Base-by-base conservation (phyloP, 495 filamentous ascomycete species). In the Darksidea phi region DNA sequence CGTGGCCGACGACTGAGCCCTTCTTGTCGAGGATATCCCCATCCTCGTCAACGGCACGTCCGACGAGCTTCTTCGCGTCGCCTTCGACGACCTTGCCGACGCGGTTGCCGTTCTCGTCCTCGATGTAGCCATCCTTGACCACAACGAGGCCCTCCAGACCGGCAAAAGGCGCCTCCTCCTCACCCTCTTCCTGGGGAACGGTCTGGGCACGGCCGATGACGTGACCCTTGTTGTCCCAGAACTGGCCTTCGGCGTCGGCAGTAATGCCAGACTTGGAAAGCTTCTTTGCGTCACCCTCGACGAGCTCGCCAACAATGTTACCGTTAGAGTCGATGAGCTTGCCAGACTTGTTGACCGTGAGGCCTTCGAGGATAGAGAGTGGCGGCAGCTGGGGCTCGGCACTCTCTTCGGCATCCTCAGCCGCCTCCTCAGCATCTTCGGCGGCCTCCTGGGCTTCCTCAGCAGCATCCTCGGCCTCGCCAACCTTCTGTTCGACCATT, bases 141-240 rank as follows among this genome's bases (percentile, higher is more conserved):
- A 86, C 81, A 28, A 82, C 75, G 10, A 87, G 78, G 34, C 82
- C 82, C 50, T 88, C 84, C 6, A 87, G 79, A 38, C 84, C 84
- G 48, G 85, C 82, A 68, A 88, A 89, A 1, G 77, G 77, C 15
- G 80, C 75, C 60, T 86, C 84, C 32, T 84, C 79, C 5, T 80
- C 79, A 0, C 76, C 65, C 0, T 86, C 81, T 53, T 85, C 80
- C 72, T 59, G 21, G 12, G 67, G 49, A 12, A 77, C 65, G 32
- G 74, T 75, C 65, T 75, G 59, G 12, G 74, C 74, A 48, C 73
- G 73, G 43, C 74, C 74, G 41, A 75, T 75, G 64, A 75, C 69
- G 47, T 75, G 72, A 50, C 74, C 74, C 59, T 75, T 75, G 70
- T 64, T 71, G 68, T 77, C 74, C 74, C 74, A 77, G 65, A 77